Percentiles rank a stretch among this genome's conserved stretches.
These are phyloP conservation scores for Scleromitrula shiraiana DNA, from an alignment of 2,329 filamentous ascomycete species.

Conservation along the genomic window DNA sequence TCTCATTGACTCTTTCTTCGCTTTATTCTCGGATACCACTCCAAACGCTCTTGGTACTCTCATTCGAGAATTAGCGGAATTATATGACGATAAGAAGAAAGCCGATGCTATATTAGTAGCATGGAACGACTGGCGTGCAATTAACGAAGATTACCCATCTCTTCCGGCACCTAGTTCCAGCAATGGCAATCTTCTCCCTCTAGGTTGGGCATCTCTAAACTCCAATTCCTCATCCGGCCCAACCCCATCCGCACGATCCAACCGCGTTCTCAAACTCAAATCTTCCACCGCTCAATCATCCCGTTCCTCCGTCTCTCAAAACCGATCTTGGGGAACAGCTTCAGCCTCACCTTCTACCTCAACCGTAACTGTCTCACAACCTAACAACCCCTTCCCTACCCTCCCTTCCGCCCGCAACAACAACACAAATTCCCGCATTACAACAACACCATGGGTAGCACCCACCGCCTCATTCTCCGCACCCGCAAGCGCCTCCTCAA, in stretches of 20 bases:
- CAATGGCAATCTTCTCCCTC: conserved; percentile 25
- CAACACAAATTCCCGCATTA: conserved; percentile 22
- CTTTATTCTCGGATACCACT: conserved; percentile 70
- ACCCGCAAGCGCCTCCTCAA: conserved; percentile 17
- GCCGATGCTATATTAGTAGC: conserved; percentile 67
- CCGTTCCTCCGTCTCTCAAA: conserved; percentile 47
- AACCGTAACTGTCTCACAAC: conserved; percentile 28
- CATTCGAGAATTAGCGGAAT: conserved; percentile 82
- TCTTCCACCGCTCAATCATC: conserved; percentile 62
- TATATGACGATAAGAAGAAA: conserved; percentile 79
- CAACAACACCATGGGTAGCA: conserved; percentile 30
- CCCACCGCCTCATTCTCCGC: conserved; percentile 25
- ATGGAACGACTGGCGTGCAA: conserved; percentile 92
- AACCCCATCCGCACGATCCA: conserved; percentile 35
- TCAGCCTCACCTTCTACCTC: conserved; percentile 18
- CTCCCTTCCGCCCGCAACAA: conserved; percentile 28
- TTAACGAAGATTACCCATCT: conserved; percentile 91
- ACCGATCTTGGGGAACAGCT: conserved; percentile 47
- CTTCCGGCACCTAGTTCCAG: conserved; percentile 66
- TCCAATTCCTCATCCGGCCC: conserved; percentile 13
- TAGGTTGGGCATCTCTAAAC: conserved; percentile 26
- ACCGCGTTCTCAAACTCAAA: conserved; percentile 57
- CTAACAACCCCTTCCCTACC: conserved; percentile 38
- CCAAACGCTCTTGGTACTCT: conserved; percentile 79
- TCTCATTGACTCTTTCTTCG: conserved; percentile 81